Conservation (phyloP, 371 early-diverging fungal genomes). For the Conidiobolus incongruus region DNA sequence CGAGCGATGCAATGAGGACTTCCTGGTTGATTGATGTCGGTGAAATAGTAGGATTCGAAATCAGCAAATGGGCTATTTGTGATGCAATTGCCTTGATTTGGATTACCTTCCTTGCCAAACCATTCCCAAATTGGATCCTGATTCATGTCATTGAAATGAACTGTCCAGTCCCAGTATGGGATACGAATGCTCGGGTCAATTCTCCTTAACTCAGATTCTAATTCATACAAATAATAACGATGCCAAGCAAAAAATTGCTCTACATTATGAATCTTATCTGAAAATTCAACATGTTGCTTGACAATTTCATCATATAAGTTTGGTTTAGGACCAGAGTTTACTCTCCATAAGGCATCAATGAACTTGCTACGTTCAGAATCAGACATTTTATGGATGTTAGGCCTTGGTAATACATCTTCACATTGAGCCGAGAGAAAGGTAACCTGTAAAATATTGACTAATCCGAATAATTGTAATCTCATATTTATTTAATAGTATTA, state of each 20-base stretch:
- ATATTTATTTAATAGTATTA: no score
- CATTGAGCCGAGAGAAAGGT: no score
- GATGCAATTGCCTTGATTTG: neutral
- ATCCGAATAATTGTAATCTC: no score
- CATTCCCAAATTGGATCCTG: neutral
- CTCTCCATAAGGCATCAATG: neutral
- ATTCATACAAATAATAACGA: slow-evolving; percentile 1
- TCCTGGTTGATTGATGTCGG: neutral
- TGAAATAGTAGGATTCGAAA: neutral
- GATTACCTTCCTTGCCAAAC: neutral
- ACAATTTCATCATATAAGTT: neutral
- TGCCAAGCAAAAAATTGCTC: slow-evolving; percentile 6
- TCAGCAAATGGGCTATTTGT: neutral
- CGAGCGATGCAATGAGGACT: neutral
- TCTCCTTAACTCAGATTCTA: slow-evolving; percentile 1
- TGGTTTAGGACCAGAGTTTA: neutral
- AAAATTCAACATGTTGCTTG: neutral
- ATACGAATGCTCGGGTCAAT: slow-evolving; percentile 2
- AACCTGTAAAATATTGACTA: no score
- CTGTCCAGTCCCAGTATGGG: slow-evolving; percentile 5
- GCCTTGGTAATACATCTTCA: no score
- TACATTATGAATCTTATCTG: neutral
- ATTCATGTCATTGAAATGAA: neutral
- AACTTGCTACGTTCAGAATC: neutral
- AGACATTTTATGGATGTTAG: neutral